Conservation (phyloP, 148 eudicot genomes). For the Fallopia convolvulus region DNA sequence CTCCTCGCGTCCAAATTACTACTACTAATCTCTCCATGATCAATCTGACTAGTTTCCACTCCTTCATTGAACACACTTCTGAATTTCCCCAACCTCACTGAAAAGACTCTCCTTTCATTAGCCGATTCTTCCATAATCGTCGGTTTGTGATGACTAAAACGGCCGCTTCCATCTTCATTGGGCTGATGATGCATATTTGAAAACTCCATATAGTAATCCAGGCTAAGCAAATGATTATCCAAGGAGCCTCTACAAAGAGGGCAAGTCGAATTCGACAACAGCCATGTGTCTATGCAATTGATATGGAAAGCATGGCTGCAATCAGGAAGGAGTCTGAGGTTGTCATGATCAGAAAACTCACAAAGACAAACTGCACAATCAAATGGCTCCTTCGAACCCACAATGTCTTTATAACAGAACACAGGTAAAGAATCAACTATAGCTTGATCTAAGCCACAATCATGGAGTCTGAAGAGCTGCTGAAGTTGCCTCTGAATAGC, state of each 20-base stretch:
- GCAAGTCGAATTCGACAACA: conserved; percentile 45
- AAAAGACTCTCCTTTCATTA: conserved; percentile 31
- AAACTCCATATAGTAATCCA: conserved; percentile 28
- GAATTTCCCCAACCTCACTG: conserved; percentile 57
- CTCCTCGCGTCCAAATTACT: conserved; percentile 43
- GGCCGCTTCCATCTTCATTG: conserved; percentile 18
- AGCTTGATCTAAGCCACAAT: conserved; percentile 45
- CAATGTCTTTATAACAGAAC: conserved; percentile 31
- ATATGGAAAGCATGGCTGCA: conserved; percentile 56
- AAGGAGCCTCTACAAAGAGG: conserved; percentile 41
- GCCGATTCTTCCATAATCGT: conserved; percentile 26
- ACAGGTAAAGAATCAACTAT: conserved; percentile 42
- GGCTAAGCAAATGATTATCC: conserved; percentile 24
- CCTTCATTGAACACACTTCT: conserved; percentile 21
- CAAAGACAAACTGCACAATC: conserved; percentile 53
- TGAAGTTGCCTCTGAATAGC: conserved; percentile 50
- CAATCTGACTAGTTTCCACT: conserved; percentile 13
- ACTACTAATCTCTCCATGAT: conserved; percentile 25
- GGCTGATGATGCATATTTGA: conserved; percentile 17
- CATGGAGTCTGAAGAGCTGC: conserved; percentile 41
- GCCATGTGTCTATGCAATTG: conserved; percentile 46
- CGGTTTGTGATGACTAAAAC: conserved; percentile 17
- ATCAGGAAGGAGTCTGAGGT: conserved; percentile 33
- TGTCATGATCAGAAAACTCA: conserved; percentile 34
- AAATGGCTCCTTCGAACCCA: conserved; percentile 42